These are phyloP conservation scores for Botrytis sinoallii DNA, from an alignment of 2,329 filamentous ascomycete species.

Conservation along the genomic window DNA sequence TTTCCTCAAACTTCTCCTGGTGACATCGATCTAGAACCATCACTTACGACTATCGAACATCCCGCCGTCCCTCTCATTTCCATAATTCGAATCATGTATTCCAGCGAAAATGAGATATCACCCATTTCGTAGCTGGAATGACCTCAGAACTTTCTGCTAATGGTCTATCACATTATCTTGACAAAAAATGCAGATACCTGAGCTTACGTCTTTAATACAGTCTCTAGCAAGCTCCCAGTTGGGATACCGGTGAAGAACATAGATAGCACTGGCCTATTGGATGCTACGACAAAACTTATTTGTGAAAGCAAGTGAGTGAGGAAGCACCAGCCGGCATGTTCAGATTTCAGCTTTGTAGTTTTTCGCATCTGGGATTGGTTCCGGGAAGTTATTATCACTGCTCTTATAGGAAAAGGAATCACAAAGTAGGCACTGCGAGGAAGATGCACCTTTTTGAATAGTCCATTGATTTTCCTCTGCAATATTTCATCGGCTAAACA, in stretches of 20 bases:
- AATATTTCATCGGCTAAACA: background rate
- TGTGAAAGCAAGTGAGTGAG: too few relatives aligned
- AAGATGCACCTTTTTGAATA: background rate
- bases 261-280: background rate
- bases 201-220: background rate
- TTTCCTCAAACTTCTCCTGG: background rate
- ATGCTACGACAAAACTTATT: background rate
- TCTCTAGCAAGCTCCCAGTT: background rate
- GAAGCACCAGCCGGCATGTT: background rate
- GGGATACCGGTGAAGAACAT: background rate
- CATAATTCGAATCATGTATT: background rate
- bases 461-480: background rate
- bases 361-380: background rate
- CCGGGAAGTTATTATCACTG: background rate
- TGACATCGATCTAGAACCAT: background rate
- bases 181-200: background rate
- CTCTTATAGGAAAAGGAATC: background rate
- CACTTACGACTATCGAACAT: background rate
- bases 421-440: background rate
- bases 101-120: accelerated
- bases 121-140: background rate
- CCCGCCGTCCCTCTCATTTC: background rate
- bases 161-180: background rate
- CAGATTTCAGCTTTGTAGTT: background rate
- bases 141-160: background rate